These are phyloP conservation scores for Penicillium chermesinum DNA, from an alignment of 495 filamentous ascomycete genomes.

Conservation along the genomic window DNA sequence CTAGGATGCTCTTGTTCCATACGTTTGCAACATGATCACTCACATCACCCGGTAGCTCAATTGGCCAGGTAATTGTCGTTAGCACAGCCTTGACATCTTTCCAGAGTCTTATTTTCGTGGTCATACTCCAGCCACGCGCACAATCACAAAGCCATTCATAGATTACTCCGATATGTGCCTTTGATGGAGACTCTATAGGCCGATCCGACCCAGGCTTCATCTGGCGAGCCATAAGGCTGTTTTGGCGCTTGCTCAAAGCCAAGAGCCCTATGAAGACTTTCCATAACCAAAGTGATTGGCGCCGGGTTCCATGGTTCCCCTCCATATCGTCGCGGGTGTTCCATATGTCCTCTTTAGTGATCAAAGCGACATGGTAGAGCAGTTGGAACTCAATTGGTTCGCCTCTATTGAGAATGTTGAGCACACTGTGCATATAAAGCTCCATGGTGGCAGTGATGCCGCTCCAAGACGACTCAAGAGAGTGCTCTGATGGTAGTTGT, in stretches of 20 bases:
- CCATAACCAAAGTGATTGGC: not conserved
- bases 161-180: not conserved
- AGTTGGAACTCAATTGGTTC: not conserved
- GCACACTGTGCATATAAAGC: not conserved
- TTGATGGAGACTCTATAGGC: too few relatives aligned
- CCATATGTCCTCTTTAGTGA: not conserved
- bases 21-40: not conserved
- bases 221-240: not conserved
- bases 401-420: not conserved
- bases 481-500: not conserved
- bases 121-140: not conserved
- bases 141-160: not conserved
- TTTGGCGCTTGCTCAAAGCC: not conserved
- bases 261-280: not conserved
- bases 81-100: not conserved
- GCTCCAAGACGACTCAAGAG: not conserved
- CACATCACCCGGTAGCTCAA: not conserved
- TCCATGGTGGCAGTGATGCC: not conserved
- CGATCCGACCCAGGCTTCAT: not conserved
- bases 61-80: not conserved
- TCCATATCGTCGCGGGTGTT: not conserved
- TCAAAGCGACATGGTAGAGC: not conserved
- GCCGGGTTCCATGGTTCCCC: not conserved
- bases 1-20: too few relatives aligned
- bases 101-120: not conserved